These are phyloP conservation scores for Daldinia vernicosa DNA, from an alignment of 495 filamentous ascomycete genomes.

Conservation along the genomic window DNA sequence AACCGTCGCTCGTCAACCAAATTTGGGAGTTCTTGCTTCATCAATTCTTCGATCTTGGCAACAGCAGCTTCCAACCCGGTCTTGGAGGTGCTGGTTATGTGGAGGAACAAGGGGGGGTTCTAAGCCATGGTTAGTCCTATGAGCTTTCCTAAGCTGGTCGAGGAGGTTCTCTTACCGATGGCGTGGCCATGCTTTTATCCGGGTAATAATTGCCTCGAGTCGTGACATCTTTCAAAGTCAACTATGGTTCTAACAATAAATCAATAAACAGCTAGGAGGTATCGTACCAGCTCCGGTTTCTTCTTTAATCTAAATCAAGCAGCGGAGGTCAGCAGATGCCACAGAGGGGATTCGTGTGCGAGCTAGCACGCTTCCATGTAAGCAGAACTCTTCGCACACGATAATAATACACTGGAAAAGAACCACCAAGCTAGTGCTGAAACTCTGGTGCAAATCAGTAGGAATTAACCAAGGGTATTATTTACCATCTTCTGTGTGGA, in stretches of 20 bases:
- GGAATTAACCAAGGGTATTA: slow-evolving; percentile 70
- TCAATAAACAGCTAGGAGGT: slow-evolving; percentile 58
- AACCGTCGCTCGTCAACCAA: slow-evolving; percentile 96
- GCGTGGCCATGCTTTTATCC: slow-evolving; percentile 96
- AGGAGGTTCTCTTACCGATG: slow-evolving; percentile 70
- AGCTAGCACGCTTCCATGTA: slow-evolving; percentile 82
- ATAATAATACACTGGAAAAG: slow-evolving; percentile 51
- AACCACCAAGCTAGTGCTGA: slow-evolving; percentile 50
- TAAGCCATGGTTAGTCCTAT: slow-evolving; percentile 49
- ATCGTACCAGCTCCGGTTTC: slow-evolving; percentile 99
- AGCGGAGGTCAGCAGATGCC: slow-evolving; percentile 96
- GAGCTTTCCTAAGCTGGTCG: background rate
- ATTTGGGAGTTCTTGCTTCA: slow-evolving; percentile 95
- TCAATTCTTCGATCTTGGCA: slow-evolving; percentile 85
- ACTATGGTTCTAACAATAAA: slow-evolving; percentile 62
- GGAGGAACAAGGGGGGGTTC: slow-evolving; percentile 94
- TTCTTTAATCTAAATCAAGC: slow-evolving; percentile 99
- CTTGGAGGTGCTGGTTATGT: slow-evolving; percentile 92
- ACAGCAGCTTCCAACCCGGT: slow-evolving; percentile 90
- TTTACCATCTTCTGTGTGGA: slow-evolving; percentile 99
- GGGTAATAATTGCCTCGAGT: slow-evolving; percentile 96
- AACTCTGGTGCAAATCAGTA: slow-evolving; percentile 81
- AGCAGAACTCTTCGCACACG: slow-evolving; percentile 79
- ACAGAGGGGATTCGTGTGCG: slow-evolving; percentile 74
- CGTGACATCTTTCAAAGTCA: slow-evolving; percentile 91